Evolutionary conservation across 441 rosid species (phyloP), one percentile per base, ranked within the genome.

Genomic region (Gossypium lobatum): DNA sequence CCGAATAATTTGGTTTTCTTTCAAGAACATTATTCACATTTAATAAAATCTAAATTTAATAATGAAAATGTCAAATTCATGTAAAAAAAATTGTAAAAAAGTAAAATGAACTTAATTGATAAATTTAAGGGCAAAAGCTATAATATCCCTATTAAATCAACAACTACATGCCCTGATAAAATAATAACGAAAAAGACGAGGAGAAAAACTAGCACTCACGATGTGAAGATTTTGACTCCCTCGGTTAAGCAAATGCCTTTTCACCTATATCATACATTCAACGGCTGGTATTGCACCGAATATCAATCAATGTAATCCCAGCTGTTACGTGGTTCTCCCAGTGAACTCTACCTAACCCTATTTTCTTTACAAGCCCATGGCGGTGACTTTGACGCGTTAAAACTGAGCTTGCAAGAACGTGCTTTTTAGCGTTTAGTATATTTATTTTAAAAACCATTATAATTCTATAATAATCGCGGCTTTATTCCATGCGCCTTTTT

Each of bases 281-380:
- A 79, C 78, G 86, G 70, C 4, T 65, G 8, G 13, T 2, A 28
- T 45, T 48, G 74, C 80, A 79, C 81, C 84, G 78, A 64, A 48
- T 71, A 28, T 0, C 6, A 14, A 13, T 50, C 45, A 26, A 4
- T 2, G 17, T 3, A 34, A 73, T 83, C 78, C 34, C 34, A 9
- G 0, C 80, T 82, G 65, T 73, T 21, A 1, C 9, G 46, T 73
- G 18, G 2, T 21, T 64, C 50, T 68, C n/a, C 26, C 34, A 3
- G 0, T 67, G 9, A 58, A 58, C 10, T 0, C 14, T 9, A 18
- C 70, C 37, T 6, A 39, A 18, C n/a, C 54, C 70, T 20, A 5
- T 9, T 25, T 7, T 50, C 11, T 7, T 6, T 5, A 1, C 45
- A 55, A 17, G 39, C 54, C 42, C 16, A 3, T 55, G 60, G 4